A percentile compares a stretch with the other conserved stretches of the same genome.
These are phyloP conservation scores for Colletotrichum sublineola DNA, from an alignment of 2,329 filamentous ascomycete species.

Conservation along the genomic window DNA sequence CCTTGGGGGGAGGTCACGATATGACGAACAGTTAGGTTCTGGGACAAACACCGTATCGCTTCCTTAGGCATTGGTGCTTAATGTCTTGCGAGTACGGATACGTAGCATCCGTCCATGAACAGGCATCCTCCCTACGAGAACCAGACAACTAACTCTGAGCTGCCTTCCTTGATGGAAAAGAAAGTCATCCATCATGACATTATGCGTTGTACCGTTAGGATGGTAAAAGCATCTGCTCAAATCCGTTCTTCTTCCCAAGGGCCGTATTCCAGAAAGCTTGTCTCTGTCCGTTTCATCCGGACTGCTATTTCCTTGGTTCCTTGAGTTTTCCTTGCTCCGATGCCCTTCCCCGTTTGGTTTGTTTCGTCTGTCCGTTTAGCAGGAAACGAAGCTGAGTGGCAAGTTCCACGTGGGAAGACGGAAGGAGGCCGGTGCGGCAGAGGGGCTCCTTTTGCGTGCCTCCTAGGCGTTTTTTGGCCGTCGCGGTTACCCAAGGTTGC, in stretches of 20 bases:
- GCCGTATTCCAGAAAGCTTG: constrained; percentile 16
- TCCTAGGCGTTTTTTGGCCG: neutral
- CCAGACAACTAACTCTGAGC: constrained; percentile 2
- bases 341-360: constrained; percentile 13
- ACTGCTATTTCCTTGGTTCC: neutral
- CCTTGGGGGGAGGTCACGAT: neutral
- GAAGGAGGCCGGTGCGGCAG: neutral
- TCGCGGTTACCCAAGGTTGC: neutral
- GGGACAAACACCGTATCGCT: neutral
- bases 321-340: constrained; percentile 28
- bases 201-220: neutral
- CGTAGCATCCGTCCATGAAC: neutral
- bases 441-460: neutral
- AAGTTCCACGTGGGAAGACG: constrained; percentile 17
- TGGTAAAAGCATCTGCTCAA: neutral
- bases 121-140: constrained; percentile 26
- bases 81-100: constrained; percentile 33
- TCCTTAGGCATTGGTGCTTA: neutral
- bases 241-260: constrained; percentile 2
- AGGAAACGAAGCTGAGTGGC: constrained; percentile 8
- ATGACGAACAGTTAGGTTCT: constrained; percentile 1
- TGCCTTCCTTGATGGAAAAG: neutral
- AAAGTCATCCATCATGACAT: neutral
- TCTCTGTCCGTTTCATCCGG: constrained; percentile 38
- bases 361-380: neutral